These are phyloP conservation scores for Vicia sativa DNA, from an alignment of 306 rosid genomes.

Conservation along the genomic window DNA sequence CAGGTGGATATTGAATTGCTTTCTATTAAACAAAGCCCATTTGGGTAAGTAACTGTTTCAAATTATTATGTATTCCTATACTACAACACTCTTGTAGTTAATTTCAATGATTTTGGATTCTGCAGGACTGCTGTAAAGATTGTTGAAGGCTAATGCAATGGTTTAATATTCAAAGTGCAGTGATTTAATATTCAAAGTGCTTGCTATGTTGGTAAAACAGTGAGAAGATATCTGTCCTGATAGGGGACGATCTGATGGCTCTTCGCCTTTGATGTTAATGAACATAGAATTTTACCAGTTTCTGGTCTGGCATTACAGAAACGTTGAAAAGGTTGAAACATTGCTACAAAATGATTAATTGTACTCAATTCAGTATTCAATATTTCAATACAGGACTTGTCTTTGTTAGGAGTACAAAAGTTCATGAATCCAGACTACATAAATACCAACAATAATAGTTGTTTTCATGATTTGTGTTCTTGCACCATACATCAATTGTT, in stretches of 20 bases:
- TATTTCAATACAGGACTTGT: conserved; percentile 1
- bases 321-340: not conserved
- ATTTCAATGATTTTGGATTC: conserved; percentile 38
- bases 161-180: conserved; percentile 22
- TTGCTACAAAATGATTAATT: not conserved
- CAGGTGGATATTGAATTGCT: conserved; percentile 90
- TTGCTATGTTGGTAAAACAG: too few species aligned
- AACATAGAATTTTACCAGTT: conserved; percentile 22
- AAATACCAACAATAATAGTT: not conserved
- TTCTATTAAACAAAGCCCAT: conserved; percentile 89
- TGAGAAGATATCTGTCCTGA: too few species aligned
- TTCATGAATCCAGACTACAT: conserved; percentile 1
- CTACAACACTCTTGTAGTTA: conserved; percentile 13
- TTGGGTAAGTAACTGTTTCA: conserved; percentile 67
- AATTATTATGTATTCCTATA: not conserved
- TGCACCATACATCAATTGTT: not conserved
- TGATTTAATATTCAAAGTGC: conserved; percentile 24
- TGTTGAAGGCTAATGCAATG: conserved; percentile 67
- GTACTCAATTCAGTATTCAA: not conserved
- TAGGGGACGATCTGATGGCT: not conserved
- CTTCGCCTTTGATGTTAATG: conserved; percentile 14
- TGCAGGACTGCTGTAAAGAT: conserved; percentile 82
- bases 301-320: not conserved
- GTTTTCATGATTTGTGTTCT: conserved; percentile 17
- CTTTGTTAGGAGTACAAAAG: not conserved